A percentile compares a stretch with the other conserved stretches of the same genome.
Conservation (phyloP, 352 stramenopile species). For the Phytopythium kandeliae region DNA sequence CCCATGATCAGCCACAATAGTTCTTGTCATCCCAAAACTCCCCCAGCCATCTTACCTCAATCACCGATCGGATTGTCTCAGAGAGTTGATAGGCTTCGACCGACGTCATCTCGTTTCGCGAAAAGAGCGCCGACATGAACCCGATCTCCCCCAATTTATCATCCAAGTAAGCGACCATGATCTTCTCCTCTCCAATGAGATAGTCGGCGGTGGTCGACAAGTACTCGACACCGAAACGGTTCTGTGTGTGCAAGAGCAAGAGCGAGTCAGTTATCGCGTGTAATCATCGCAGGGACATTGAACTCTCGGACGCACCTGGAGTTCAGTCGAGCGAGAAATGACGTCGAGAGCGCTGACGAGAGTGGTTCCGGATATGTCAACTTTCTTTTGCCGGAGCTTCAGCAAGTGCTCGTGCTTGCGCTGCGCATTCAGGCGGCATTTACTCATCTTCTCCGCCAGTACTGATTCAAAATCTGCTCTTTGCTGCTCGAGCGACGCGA, state of each 20-base stretch:
- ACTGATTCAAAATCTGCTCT: conserved; percentile 9
- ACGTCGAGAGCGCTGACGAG: conserved; percentile 36
- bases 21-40: neutral
- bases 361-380: conserved; percentile 7
- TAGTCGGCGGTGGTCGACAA: conserved; percentile 23
- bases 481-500: conserved; percentile 17
- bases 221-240: conserved; percentile 32
- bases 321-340: conserved; percentile 34
- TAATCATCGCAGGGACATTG: neutral
- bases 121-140: conserved; percentile 30
- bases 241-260: conserved; percentile 17
- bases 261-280: conserved; percentile 1
- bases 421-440: conserved; percentile 32
- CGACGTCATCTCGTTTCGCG: conserved; percentile 20
- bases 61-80: conserved; percentile 23
- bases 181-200: conserved; percentile 31
- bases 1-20: neutral
- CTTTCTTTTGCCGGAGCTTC: conserved; percentile 27
- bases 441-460: conserved; percentile 10
- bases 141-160: conserved; percentile 24
- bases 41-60: conserved; percentile 29
- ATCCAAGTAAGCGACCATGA: conserved; percentile 29
- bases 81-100: conserved; percentile 20
- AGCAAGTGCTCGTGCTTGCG: conserved; percentile 28
- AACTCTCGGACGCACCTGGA: conserved; percentile 34